Evolutionary conservation across 1,139 yeast species (phyloP), one percentile per base, ranked within the genome.

Genomic region (Nakaseomyces uthaithaninus): DNA sequence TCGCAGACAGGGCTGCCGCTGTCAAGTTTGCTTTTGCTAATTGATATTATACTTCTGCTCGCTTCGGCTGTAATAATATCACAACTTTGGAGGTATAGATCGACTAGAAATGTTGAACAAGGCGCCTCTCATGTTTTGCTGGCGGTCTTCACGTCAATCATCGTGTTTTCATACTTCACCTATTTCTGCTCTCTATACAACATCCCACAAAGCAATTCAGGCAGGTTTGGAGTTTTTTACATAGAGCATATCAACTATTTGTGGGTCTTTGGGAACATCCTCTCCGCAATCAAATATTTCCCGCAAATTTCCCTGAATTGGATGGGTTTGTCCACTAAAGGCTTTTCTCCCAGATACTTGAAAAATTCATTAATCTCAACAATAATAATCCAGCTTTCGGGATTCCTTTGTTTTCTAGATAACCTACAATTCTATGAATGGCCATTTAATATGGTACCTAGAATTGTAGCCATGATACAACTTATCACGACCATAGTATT

Each of bases 231-330:
- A 0, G 34, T 63, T 0, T 59, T 52, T 37, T 55, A 52, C 31
- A 39, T 62, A 18, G 67, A 64, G 39, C 59, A 60, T 40, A 41
- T 62, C n/a, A 60, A 60, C 42, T 55, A 47, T 35, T 9, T 58
- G 5, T 60, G 64, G 64, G 36, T 56, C 0, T 27, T 51, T 2
- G 57, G 54, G 3, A 49, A 53, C 27, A 3, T 49, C 3, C 25
- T 52, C 1, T 45, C 49, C 1, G 30, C 52, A 3, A 37, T 53
- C 24, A 54, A 54, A 38, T 51, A 54, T 33, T 23, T 54, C 8
- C 65, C 67, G 0, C 67, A 63, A 39, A 36, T 60, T 6, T 51
- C 55, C 5, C 20, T 60, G 3, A 60, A 59, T 40, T 62, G 59
- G 59, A 49, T 55, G 53, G 60, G 63, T 3, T 36, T 42, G 39